These are phyloP conservation scores for Astraeus odoratus DNA, from an alignment of 768 basidiomycete species.

Conservation along the genomic window DNA sequence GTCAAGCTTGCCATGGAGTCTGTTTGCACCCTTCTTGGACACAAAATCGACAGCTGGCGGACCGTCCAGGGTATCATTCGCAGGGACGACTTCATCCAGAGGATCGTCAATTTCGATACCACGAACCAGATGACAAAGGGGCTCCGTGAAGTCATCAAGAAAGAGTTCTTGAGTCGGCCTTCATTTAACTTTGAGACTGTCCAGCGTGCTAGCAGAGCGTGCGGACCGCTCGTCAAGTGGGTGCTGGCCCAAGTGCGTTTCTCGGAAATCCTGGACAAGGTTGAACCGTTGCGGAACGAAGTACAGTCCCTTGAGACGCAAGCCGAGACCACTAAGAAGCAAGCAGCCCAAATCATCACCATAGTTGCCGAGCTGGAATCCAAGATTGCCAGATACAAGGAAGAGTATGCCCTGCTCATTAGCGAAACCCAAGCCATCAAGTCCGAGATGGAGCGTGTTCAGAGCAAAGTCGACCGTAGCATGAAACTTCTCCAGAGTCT, in stretches of 20 bases:
- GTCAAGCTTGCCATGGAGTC: slow-evolving; percentile 99
- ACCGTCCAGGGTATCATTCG: slow-evolving; percentile 94
- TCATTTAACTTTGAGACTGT: slow-evolving; percentile 94
- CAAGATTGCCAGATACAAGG: slow-evolving; percentile 91
- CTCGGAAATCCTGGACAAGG: slow-evolving; percentile 95
- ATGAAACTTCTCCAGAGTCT: slow-evolving; percentile 92
- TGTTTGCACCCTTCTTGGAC: slow-evolving; percentile 91
- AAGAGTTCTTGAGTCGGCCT: slow-evolving; percentile 84
- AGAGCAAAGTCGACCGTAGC: slow-evolving; percentile 94
- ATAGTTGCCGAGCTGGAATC: slow-evolving; percentile 91
- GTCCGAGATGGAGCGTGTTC: slow-evolving; percentile 94
- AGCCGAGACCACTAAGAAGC: slow-evolving; percentile 92
- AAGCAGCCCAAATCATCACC: slow-evolving; percentile 80
- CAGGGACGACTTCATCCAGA: slow-evolving; percentile 92
- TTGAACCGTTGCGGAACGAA: slow-evolving; percentile 93
- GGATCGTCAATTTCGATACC: slow-evolving; percentile 95
- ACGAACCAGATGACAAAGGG: slow-evolving; percentile 81
- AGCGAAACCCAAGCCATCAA: slow-evolving; percentile 97
- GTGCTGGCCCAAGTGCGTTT: slow-evolving; percentile 93
- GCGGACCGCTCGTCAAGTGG: slow-evolving; percentile 98
- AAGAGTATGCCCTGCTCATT: slow-evolving; percentile 94
- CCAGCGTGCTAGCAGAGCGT: slow-evolving; percentile 92
- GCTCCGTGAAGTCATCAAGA: slow-evolving; percentile 87
- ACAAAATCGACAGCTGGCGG: slow-evolving; percentile 96
- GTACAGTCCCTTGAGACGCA: slow-evolving; percentile 89